Conservation (phyloP, 2,329 filamentous ascomycete genomes). For the Neopestalotiopsis clavispora region DNA sequence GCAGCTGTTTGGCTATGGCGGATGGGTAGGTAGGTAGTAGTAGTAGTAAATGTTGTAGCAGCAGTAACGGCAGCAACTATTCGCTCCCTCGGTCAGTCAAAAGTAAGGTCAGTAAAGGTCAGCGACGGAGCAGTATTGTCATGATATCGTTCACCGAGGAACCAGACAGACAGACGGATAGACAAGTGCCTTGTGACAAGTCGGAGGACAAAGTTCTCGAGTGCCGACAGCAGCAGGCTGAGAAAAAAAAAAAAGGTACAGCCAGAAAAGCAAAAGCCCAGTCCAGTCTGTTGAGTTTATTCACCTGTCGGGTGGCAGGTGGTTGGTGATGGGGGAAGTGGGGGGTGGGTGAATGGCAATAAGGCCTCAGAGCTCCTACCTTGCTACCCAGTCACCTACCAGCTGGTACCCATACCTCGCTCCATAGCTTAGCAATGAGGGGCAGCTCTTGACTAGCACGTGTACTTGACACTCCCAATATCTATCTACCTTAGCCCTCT, state of each 20-base stretch:
- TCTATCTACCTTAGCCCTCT: too few species aligned
- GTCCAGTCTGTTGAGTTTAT: neutral
- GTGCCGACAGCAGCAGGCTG: neutral
- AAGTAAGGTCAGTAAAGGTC: too few species aligned
- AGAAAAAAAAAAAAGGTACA: neutral
- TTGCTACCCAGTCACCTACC: neutral
- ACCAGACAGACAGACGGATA: neutral
- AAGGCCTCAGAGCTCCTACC: neutral
- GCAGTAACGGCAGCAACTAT: too few species aligned
- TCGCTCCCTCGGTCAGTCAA: too few species aligned
- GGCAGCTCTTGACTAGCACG: too few species aligned
- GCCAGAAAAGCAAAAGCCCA: neutral
- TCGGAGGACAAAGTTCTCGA: neutral
- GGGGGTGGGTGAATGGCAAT: neutral
- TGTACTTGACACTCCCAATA: too few species aligned
- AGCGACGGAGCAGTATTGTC: too few species aligned
- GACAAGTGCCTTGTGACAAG: too few species aligned
- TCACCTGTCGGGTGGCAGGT: neutral
- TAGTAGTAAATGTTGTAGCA: too few species aligned
- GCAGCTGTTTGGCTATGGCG: neutral
- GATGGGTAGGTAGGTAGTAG: neutral
- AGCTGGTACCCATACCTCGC: too few species aligned
- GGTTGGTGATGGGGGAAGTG: neutral
- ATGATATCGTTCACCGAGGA: too few species aligned
- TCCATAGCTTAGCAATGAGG: too few species aligned